These are phyloP conservation scores for Puccinellia tenuiflora DNA, from an alignment of 176 grass and related monocot species.

Conservation along the genomic window DNA sequence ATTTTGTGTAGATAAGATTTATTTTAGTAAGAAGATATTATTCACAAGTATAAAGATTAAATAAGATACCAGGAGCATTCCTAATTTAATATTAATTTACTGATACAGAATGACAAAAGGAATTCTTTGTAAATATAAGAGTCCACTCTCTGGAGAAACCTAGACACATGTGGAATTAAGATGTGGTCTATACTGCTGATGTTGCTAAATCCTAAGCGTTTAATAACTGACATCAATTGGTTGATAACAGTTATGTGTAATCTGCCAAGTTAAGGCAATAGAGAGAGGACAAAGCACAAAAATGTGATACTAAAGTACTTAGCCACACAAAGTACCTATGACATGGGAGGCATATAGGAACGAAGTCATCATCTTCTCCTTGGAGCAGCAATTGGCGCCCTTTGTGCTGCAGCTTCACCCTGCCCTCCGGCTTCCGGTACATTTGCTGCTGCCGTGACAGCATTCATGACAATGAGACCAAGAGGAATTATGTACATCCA, in stretches of 20 bases:
- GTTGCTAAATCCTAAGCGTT: not conserved
- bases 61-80: no score
- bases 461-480: conserved; percentile 92
- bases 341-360: not conserved
- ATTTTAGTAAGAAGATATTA: no score
- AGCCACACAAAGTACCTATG: conserved; percentile 30
- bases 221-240: not conserved
- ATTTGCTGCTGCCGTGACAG: conserved; percentile 82
- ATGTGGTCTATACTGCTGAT: not conserved
- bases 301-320: not conserved
- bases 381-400: conserved; percentile 54
- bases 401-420: conserved; percentile 51
- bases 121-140: not conserved
- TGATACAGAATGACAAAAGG: no score
- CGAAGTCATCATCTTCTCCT: conserved; percentile 75
- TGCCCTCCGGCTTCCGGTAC: conserved; percentile 62
- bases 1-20: no score
- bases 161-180: not conserved
- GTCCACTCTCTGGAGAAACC: not conserved
- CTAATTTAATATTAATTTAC: no score
- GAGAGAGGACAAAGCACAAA: not conserved
- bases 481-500: conserved; percentile 99
- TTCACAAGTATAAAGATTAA: no score
- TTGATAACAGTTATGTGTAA: not conserved
- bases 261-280: not conserved